These are phyloP conservation scores for Alloascoidea africana DNA, from an alignment of 805 yeast species.

Conservation along the genomic window DNA sequence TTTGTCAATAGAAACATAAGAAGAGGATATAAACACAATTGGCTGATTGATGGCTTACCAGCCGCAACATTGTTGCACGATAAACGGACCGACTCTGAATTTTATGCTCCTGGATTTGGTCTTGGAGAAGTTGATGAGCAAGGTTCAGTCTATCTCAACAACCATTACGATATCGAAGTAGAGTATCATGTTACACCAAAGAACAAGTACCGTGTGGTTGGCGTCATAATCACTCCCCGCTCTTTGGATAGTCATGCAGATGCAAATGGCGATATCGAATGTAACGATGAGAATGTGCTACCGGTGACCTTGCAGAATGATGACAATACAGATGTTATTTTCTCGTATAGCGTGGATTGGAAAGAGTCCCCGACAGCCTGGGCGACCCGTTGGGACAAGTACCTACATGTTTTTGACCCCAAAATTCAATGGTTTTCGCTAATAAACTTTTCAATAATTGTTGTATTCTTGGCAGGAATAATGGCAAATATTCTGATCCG, in stretches of 20 bases:
- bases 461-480: slow-evolving; percentile 56
- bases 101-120: slow-evolving; percentile 71
- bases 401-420: slow-evolving; percentile 82
- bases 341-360: slow-evolving; percentile 77
- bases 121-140: slow-evolving; percentile 54
- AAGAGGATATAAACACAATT: slow-evolving; percentile 77
- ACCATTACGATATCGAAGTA: slow-evolving; percentile 65
- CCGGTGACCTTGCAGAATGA: slow-evolving; percentile 23
- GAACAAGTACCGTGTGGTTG: slow-evolving; percentile 73
- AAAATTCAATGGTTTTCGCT: slow-evolving; percentile 93
- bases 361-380: slow-evolving; percentile 58
- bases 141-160: slow-evolving; percentile 45
- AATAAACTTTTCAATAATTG: slow-evolving; percentile 73
- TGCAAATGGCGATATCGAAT: slow-evolving; percentile 12
- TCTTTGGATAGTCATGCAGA: slow-evolving; percentile 33
- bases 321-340: slow-evolving; percentile 40
- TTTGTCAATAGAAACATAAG: slow-evolving; percentile 69
- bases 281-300: slow-evolving; percentile 14
- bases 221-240: slow-evolving; percentile 62
- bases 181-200: slow-evolving; percentile 72
- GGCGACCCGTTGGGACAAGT: slow-evolving; percentile 99
- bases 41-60: slow-evolving; percentile 93
- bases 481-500: slow-evolving; percentile 67
- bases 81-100: slow-evolving; percentile 38
- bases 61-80: slow-evolving; percentile 57